These are phyloP conservation scores for Rhododendron mucronatum DNA, from an alignment of 148 eudicot species.

Conservation along the genomic window DNA sequence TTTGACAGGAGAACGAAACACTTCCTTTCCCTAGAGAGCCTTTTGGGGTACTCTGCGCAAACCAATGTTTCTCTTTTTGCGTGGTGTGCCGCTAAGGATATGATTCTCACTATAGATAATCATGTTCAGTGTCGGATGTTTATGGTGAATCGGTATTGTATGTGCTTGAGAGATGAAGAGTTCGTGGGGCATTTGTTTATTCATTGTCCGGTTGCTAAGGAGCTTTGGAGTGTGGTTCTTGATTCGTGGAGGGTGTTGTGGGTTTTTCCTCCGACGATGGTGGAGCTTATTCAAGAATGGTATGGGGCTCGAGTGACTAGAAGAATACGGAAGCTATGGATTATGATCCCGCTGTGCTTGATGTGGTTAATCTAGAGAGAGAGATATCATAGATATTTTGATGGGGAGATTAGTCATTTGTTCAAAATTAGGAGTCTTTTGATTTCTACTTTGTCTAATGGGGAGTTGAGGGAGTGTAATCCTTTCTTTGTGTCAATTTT, in stretches of 20 bases:
- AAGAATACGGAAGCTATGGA: background rate
- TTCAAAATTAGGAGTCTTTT: too few species aligned
- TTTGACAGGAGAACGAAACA: background rate
- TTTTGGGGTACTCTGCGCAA: background rate
- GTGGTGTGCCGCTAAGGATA: background rate
- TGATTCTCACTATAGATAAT: background rate
- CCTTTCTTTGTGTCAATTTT: background rate
- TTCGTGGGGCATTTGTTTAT: too few species aligned
- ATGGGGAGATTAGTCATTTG: too few species aligned
- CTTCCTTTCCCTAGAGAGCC: background rate
- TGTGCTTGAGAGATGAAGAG: background rate
- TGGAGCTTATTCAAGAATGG: background rate
- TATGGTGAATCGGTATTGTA: background rate
- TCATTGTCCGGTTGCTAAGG: background rate
- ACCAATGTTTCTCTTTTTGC: background rate
- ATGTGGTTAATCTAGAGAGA: too few species aligned
- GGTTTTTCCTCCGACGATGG: background rate
- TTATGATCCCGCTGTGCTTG: background rate
- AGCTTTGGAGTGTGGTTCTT: background rate
- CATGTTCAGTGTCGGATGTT: too few species aligned
- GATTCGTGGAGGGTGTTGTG: background rate
- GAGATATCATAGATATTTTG: too few species aligned
- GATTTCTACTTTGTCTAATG: too few species aligned
- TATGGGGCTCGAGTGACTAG: background rate
- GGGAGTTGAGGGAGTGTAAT: background rate